phyloP scores from a whole-genome alignment of 768 basidiomycete genomes.

The Macrolepiota dolichaula region DNA sequence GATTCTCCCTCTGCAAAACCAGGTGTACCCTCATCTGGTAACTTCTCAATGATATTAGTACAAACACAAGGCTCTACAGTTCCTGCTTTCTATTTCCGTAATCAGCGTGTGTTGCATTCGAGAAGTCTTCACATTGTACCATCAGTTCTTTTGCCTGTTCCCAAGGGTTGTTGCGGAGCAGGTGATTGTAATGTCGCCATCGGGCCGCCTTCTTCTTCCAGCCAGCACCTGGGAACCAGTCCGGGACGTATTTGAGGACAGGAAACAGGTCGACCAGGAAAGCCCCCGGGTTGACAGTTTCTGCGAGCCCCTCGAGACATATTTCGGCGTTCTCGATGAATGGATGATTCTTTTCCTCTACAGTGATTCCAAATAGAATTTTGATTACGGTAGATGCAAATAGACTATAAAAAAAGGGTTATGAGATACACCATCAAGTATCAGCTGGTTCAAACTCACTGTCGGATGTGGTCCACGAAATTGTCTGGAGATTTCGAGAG shows the following conservation, averaged over 20 bases:
- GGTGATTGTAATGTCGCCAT: background rate
- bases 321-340: slow-evolving; percentile 28
- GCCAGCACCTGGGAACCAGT: slow-evolving; percentile 33
- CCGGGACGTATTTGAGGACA: slow-evolving; percentile 32
- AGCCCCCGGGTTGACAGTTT: too few relatives aligned
- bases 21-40: slow-evolving; percentile 9
- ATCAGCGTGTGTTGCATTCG: background rate
- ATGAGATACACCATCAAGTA: background rate
- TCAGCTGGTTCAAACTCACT: slow-evolving; percentile 7
- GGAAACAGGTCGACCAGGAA: slow-evolving; percentile 32
- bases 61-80: slow-evolving; percentile 1
- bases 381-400: slow-evolving; percentile 7
- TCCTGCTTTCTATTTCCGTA: background rate
- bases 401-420: background rate
- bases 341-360: slow-evolving; percentile 26
- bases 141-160: background rate
- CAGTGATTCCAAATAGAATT: slow-evolving; percentile 28
- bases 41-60: slow-evolving; percentile 1
- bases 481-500: slow-evolving; percentile 19
- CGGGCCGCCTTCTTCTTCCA: slow-evolving; percentile 23
- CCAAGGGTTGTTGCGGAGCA: background rate
- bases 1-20: slow-evolving; percentile 3
- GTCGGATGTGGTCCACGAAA: too few relatives aligned
- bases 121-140: background rate
- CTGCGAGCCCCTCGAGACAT: slow-evolving; percentile 22